These are phyloP conservation scores for Trichoderma polysporum DNA, from an alignment of 2,329 filamentous ascomycete species.

Conservation along the genomic window DNA sequence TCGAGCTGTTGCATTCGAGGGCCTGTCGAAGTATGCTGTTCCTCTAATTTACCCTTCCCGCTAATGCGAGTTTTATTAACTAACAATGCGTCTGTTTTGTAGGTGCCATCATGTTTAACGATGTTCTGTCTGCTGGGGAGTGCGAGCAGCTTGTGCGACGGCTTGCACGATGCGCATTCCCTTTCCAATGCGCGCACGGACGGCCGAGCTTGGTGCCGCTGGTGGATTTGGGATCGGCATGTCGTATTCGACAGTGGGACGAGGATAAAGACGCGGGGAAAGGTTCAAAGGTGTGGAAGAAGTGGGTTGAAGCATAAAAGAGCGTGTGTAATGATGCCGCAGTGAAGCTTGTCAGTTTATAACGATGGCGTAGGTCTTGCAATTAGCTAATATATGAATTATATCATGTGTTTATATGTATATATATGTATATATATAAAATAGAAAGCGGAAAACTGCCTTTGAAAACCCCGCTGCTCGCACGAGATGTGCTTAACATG, in stretches of 20 bases:
- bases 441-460: not conserved
- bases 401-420: not conserved
- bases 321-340: not conserved
- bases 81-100: not conserved
- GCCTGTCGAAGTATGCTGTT: slow-evolving; percentile 65
- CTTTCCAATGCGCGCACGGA: slow-evolving; percentile 83
- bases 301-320: slow-evolving; percentile 24
- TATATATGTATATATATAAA: not conserved
- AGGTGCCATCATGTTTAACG: slow-evolving; percentile 83
- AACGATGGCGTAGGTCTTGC: not conserved
- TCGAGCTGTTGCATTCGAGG: slow-evolving; percentile 74
- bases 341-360: not conserved
- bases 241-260: slow-evolving; percentile 30
- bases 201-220: slow-evolving; percentile 64
- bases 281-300: slow-evolving; percentile 25
- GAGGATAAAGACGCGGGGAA: slow-evolving; percentile 20
- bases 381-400: not conserved
- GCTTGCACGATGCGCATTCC: slow-evolving; percentile 65
- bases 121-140: slow-evolving; percentile 56
- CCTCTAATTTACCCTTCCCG: not conserved
- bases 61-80: not conserved
- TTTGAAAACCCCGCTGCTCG: not conserved
- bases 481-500: not conserved
- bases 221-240: slow-evolving; percentile 47
- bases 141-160: slow-evolving; percentile 58